phyloP scores from a whole-genome alignment of 2,329 filamentous ascomycete genomes.

The Lasiodiplodia theobromae region DNA sequence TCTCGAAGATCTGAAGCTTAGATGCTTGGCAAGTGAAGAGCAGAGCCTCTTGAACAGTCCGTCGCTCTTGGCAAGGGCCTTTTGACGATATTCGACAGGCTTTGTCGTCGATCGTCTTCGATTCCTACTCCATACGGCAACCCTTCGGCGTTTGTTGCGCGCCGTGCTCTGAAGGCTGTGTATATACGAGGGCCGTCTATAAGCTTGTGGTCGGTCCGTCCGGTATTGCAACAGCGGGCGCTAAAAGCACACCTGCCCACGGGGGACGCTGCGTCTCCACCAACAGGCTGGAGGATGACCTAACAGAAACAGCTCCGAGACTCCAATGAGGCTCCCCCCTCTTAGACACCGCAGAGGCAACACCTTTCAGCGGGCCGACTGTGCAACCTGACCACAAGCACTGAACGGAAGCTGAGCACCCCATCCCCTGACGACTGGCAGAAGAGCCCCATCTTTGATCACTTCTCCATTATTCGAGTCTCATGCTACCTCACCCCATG shows the following conservation, averaged over 20 bases:
- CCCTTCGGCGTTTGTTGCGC: background rate
- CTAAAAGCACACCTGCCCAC: background rate
- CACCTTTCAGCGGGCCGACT: background rate
- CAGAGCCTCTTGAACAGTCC: constrained; percentile 10
- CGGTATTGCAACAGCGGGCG: background rate
- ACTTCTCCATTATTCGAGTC: background rate
- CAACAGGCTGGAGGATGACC: background rate
- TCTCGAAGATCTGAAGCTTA: constrained; percentile 18
- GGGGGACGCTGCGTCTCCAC: background rate
- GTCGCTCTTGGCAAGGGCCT: background rate
- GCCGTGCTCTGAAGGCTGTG: background rate
- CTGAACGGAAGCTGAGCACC: background rate
- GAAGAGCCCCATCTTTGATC: background rate
- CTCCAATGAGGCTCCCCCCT: background rate
- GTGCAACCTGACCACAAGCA: background rate
- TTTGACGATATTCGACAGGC: background rate
- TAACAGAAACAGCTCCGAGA: background rate
- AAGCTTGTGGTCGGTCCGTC: background rate
- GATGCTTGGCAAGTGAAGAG: background rate
- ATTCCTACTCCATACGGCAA: background rate
- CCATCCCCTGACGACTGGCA: background rate
- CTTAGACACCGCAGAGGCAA: background rate
- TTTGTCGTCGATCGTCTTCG: background rate
- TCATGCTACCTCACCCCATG: background rate
- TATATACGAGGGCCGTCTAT: background rate